Percentiles rank a stretch among this genome's conserved stretches.
These are phyloP conservation scores for Trametes coccinea DNA, from an alignment of 768 basidiomycete genomes.

Conservation along the genomic window DNA sequence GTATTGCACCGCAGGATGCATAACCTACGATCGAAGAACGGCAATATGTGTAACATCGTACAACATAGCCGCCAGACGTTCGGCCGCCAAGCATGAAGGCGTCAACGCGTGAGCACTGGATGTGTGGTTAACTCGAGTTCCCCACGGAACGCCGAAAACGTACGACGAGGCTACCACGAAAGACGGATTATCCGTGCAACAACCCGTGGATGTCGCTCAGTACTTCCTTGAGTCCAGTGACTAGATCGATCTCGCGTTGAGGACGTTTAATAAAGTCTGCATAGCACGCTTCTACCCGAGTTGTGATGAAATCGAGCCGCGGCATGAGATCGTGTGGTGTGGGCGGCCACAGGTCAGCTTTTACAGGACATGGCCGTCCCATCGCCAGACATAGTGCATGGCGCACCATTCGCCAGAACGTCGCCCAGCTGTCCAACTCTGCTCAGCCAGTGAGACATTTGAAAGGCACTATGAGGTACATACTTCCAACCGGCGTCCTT, in stretches of 20 bases:
- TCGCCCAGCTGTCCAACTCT: slow-evolving; percentile 25
- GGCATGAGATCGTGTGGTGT: slow-evolving; percentile 24
- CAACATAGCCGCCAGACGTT: no score
- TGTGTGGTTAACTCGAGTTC: no score
- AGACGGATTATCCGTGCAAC: background rate
- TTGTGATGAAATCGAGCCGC: slow-evolving; percentile 14
- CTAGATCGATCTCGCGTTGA: slow-evolving; percentile 1
- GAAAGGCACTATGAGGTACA: background rate
- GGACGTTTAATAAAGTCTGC: slow-evolving; percentile 24
- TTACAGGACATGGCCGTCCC: background rate
- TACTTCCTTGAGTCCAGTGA: slow-evolving; percentile 7
- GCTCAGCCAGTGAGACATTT: background rate
- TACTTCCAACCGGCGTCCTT: slow-evolving; percentile 36
- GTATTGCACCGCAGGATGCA: no score
- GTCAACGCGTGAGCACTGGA: no score
- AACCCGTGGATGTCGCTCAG: background rate
- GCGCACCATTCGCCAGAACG: slow-evolving; percentile 32
- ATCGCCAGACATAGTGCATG: slow-evolving; percentile 21
- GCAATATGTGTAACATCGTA: no score
- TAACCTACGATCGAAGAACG: no score
- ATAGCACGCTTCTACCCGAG: slow-evolving; percentile 20
- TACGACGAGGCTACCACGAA: background rate
- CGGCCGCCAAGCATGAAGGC: no score
- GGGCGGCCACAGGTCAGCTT: slow-evolving; percentile 15
- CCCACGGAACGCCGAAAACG: no score